These are phyloP conservation scores for Kalmanozyma brasiliensis DNA, from an alignment of 1,284 basidiomycete genomes.

Conservation along the genomic window DNA sequence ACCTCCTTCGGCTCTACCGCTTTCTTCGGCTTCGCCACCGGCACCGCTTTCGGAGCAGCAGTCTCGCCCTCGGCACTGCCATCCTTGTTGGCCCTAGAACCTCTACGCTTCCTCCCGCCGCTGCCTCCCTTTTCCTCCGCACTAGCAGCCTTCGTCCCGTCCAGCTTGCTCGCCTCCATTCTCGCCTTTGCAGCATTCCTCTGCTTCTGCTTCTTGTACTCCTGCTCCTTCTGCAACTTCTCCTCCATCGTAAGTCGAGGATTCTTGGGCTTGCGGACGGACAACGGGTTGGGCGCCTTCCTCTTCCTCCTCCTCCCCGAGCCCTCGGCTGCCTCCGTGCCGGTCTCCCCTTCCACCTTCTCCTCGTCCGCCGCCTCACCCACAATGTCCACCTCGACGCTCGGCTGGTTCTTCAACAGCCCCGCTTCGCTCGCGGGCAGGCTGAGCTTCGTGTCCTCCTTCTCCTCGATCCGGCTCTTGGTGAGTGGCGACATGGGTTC, in stretches of 20 bases:
- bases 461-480: conserved; percentile 42
- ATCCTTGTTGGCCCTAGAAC: not conserved
- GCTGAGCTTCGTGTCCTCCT: conserved; percentile 50
- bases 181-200: conserved; percentile 19
- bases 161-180: conserved; percentile 17
- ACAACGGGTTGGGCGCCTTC: conserved; percentile 91
- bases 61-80: not conserved
- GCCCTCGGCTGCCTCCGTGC: not conserved
- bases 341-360: not conserved
- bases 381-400: conserved; percentile 38
- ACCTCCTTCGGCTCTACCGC: not conserved
- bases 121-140: too few relatives aligned
- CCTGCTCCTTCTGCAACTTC: conserved; percentile 34
- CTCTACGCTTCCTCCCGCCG: conserved; percentile 16
- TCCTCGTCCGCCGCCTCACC: conserved; percentile 67
- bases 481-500: conserved; percentile 65
- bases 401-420: conserved; percentile 18
- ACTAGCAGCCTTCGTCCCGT: not conserved
- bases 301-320: conserved; percentile 16
- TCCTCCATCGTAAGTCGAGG: conserved; percentile 38
- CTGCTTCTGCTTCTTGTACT: conserved; percentile 71
- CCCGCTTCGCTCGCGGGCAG: conserved; percentile 34
- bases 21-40: not conserved
- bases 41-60: not conserved
- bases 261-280: conserved; percentile 79